Percentiles rank a stretch among this genome's conserved stretches.
Evolutionary conservation across 2,329 filamentous ascomycete species (phyloP).

Genomic region (Beauveria australis): DNA sequence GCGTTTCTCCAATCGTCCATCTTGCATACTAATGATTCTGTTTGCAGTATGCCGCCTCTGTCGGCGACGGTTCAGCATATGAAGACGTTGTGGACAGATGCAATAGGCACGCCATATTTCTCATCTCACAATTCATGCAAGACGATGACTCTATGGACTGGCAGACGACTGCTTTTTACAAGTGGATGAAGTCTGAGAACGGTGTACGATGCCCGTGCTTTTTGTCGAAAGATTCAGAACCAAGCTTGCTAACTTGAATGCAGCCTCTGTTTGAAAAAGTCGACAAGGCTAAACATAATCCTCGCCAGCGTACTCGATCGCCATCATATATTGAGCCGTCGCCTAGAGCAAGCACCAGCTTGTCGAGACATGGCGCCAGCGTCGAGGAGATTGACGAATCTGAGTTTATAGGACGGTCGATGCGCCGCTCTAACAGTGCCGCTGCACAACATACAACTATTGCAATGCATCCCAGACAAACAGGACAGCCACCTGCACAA

Average conservation of each 20-base stretch:
- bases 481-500: too few relatives aligned
- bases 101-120: slow-evolving; percentile 40
- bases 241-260: slow-evolving; percentile 4
- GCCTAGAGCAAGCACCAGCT: neutral
- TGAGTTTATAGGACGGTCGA: neutral
- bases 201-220: slow-evolving; percentile 23
- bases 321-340: slow-evolving; percentile 1
- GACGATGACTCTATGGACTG: slow-evolving; percentile 31
- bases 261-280: slow-evolving; percentile 22
- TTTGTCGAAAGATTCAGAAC: neutral
- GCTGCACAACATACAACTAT: neutral
- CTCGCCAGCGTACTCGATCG: slow-evolving; percentile 11
- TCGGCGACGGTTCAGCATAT: slow-evolving; percentile 44
- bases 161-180: slow-evolving; percentile 38
- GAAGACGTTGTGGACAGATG: slow-evolving; percentile 41
- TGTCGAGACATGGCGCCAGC: slow-evolving; percentile 14
- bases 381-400: slow-evolving; percentile 10
- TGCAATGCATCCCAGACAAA: neutral
- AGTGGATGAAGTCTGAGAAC: slow-evolving; percentile 36
- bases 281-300: slow-evolving; percentile 16
- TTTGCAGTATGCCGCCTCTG: slow-evolving; percentile 38
- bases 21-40: neutral
- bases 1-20: neutral
- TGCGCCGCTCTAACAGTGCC: neutral
- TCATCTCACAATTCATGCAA: slow-evolving; percentile 43